These are phyloP conservation scores for Cinnamomum chago DNA, from an alignment of 164 flowering plant genomes.

Conservation along the genomic window DNA sequence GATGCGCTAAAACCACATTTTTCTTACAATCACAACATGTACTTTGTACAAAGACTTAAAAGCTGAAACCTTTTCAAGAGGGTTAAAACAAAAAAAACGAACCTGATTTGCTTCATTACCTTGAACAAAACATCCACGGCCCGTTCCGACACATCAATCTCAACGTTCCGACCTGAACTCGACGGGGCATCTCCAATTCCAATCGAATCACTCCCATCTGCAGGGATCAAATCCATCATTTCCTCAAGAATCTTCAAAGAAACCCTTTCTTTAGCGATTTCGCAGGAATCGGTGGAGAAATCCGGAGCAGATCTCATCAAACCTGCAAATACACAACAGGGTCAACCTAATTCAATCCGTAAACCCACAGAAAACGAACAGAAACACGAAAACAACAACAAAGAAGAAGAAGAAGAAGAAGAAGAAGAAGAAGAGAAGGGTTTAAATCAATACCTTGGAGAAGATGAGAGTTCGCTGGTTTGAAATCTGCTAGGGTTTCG, in stretches of 20 bases:
- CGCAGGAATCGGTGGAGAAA: background rate
- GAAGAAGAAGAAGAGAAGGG: background rate
- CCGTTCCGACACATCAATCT: background rate
- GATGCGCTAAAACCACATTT: no score
- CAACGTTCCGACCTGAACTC: background rate
- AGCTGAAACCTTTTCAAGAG: no score
- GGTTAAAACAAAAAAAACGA: background rate
- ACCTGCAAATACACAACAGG: background rate
- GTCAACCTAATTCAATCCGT: background rate
- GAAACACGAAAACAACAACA: background rate
- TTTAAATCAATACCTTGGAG: conserved; percentile 1
- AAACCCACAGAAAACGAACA: background rate
- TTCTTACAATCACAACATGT: no score
- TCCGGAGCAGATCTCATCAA: conserved; percentile 4
- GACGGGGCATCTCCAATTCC: background rate
- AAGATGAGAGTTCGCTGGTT: background rate
- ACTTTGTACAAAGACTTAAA: no score
- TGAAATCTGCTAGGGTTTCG: conserved; percentile 9
- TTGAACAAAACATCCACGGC: background rate
- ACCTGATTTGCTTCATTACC: background rate
- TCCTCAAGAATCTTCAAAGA: conserved; percentile 9
- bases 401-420: conserved; percentile 1
- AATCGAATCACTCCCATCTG: background rate
- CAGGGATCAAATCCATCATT: background rate
- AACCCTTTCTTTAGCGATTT: conserved; percentile 7